These are phyloP conservation scores for Xylariaceae sp. DNA, from an alignment of 2,329 filamentous ascomycete genomes.

Conservation along the genomic window DNA sequence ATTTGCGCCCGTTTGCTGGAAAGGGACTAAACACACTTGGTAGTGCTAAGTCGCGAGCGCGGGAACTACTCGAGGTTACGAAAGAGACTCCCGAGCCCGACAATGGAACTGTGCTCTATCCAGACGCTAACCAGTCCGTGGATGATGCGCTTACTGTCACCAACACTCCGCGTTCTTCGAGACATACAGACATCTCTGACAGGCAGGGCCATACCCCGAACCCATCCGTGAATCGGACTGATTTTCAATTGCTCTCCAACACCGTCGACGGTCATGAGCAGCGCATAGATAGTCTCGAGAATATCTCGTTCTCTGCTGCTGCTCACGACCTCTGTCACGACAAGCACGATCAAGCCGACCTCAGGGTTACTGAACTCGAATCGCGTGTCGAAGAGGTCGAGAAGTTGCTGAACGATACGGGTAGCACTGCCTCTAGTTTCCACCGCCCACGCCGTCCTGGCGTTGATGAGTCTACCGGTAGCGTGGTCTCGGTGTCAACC, in stretches of 20 bases:
- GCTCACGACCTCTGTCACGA: slow-evolving; percentile 68
- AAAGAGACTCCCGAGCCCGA: slow-evolving; percentile 13
- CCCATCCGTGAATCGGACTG: slow-evolving; percentile 27
- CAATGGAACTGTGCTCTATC: slow-evolving; percentile 15
- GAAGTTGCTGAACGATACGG: slow-evolving; percentile 45
- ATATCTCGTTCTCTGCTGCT: slow-evolving; percentile 60
- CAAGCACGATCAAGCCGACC: slow-evolving; percentile 61
- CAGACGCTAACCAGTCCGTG: slow-evolving; percentile 16
- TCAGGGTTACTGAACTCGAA: slow-evolving; percentile 66
- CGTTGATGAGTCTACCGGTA: slow-evolving; percentile 41
- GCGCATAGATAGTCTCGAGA: slow-evolving; percentile 66
- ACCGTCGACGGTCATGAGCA: slow-evolving; percentile 58
- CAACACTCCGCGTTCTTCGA: slow-evolving; percentile 28
- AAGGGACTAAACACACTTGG: slow-evolving; percentile 52
- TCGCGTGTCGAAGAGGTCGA: slow-evolving; percentile 57
- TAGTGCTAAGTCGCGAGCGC: slow-evolving; percentile 30
- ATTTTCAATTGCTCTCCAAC: slow-evolving; percentile 43
- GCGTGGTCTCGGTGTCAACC: slow-evolving; percentile 43
- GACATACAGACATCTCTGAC: slow-evolving; percentile 15
- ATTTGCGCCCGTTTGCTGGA: slow-evolving; percentile 51
- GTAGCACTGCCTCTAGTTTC: slow-evolving; percentile 34
- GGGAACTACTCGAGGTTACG: slow-evolving; percentile 29
- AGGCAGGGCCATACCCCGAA: slow-evolving; percentile 15
- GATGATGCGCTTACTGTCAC: slow-evolving; percentile 26
- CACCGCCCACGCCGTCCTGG: slow-evolving; percentile 31